Evolutionary conservation across 2,329 filamentous ascomycete genomes (phyloP).

Genomic region (Hymenoscyphus fraxineus): DNA sequence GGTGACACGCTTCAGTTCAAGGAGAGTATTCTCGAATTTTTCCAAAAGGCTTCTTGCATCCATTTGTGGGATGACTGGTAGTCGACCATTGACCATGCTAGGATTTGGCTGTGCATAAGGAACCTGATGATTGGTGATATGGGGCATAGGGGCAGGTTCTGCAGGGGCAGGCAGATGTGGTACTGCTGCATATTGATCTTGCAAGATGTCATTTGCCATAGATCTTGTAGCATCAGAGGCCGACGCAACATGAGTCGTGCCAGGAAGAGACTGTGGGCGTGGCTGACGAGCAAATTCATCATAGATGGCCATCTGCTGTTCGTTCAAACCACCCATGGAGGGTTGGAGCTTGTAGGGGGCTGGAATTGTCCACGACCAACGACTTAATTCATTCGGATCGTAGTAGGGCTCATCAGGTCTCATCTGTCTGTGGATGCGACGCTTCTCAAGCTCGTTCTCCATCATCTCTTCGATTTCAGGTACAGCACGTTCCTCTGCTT

Average conservation of each 20-base stretch:
- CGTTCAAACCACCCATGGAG: conserved; percentile 68
- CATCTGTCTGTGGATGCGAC: conserved; percentile 69
- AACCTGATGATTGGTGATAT: conserved; percentile 49
- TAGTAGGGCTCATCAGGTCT: conserved; percentile 82
- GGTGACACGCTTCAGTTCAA: conserved; percentile 53
- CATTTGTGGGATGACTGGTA: conserved; percentile 38
- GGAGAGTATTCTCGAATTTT: conserved; percentile 54
- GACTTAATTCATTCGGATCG: conserved; percentile 70
- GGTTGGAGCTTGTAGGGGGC: conserved; percentile 87
- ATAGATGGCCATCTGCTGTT: conserved; percentile 92
- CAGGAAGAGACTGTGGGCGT: conserved; percentile 55
- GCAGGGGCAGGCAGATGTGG: conserved; percentile 55
- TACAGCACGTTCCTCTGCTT: conserved; percentile 87
- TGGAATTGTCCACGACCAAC: conserved; percentile 91
- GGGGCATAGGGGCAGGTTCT: conserved; percentile 53
- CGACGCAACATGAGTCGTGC: conserved; percentile 54
- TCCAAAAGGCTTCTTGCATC: conserved; percentile 52
- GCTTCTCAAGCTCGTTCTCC: conserved; percentile 71
- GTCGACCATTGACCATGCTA: conserved; percentile 49
- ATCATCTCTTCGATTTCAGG: conserved; percentile 95
- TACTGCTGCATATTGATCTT: conserved; percentile 57
- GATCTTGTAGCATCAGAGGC: conserved; percentile 58
- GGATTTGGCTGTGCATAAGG: conserved; percentile 53
- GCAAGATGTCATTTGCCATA: conserved; percentile 60
- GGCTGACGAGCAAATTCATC: conserved; percentile 91